Conservation (phyloP, 257 asterid species). For the Fraxinus excelsior region DNA sequence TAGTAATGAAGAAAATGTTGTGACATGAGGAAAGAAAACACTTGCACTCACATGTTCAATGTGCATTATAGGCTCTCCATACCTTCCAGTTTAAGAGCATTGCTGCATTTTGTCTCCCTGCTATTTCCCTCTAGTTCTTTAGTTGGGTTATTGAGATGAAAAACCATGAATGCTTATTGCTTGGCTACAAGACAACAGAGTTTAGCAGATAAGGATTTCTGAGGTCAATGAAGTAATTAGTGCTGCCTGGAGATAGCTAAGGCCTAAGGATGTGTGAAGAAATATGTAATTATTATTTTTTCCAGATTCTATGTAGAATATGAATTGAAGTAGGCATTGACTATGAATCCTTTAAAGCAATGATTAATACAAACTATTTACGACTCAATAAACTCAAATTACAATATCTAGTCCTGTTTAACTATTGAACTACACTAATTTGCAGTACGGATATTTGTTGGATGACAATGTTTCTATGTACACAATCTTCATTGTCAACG, state of each 20-base stretch:
- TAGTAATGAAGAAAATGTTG: slow-evolving; percentile 8
- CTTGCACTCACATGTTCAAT: slow-evolving; percentile 12
- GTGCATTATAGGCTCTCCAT: slow-evolving; percentile 2
- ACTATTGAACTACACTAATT: background rate
- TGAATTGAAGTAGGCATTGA: background rate
- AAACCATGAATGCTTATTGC: slow-evolving; percentile 7
- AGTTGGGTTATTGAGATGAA: background rate
- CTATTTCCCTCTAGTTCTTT: slow-evolving; percentile 14
- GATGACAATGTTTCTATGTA: background rate
- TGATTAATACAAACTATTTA: background rate
- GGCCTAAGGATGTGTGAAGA: slow-evolving; percentile 10
- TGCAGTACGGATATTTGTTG: background rate
- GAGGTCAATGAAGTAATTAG: slow-evolving; percentile 1
- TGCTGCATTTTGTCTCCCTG: slow-evolving; percentile 6
- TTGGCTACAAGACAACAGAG: background rate
- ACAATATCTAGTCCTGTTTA: background rate
- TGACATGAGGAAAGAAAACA: slow-evolving; percentile 9
- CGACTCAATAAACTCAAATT: background rate
- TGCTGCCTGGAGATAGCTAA: slow-evolving; percentile 13
- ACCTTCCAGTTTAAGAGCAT: background rate
- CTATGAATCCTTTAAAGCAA: background rate
- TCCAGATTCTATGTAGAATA: background rate
- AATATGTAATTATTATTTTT: background rate
- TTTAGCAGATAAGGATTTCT: background rate
- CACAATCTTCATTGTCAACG: background rate